These are phyloP conservation scores for Boletellus deceptivus DNA, from an alignment of 1,284 basidiomycete genomes.

Conservation along the genomic window DNA sequence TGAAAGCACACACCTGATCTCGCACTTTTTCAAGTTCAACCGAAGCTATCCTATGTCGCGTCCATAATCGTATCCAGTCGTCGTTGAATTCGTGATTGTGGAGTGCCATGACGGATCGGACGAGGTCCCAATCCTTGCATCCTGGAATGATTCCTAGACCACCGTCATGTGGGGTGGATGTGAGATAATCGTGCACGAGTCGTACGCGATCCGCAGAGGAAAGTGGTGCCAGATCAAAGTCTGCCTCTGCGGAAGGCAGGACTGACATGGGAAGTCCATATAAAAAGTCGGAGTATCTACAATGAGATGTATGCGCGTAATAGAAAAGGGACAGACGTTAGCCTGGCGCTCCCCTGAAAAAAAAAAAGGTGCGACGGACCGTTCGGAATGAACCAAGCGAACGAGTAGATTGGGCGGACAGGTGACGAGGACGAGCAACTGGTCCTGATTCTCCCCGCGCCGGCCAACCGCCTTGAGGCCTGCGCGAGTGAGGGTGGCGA, in stretches of 20 bases:
- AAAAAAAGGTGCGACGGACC: conserved; percentile 46
- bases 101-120: conserved; percentile 79
- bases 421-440: conserved; percentile 79
- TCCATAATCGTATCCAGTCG: conserved; percentile 34
- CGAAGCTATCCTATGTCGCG: conserved; percentile 27
- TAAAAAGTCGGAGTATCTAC: conserved; percentile 61
- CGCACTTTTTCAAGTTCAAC: conserved; percentile 40
- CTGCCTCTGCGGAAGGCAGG: conserved; percentile 40
- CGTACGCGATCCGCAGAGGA: conserved; percentile 75
- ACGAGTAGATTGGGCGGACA: conserved; percentile 64
- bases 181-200: conserved; percentile 76
- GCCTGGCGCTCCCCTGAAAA: neutral
- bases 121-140: conserved; percentile 69
- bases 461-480: conserved; percentile 71
- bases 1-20: conserved; percentile 33
- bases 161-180: conserved; percentile 65
- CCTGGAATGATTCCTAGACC: conserved; percentile 79
- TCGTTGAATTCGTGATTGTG: conserved; percentile 82
- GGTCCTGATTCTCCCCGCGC: conserved; percentile 70
- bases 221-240: conserved; percentile 45
- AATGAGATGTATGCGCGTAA: conserved; percentile 8
- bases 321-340: neutral
- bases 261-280: conserved; percentile 59
- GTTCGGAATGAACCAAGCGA: conserved; percentile 70
- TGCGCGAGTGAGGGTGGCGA: conserved; percentile 57